phyloP scores from a whole-genome alignment of 768 basidiomycete genomes.

The Saitozyma sp. region DNA sequence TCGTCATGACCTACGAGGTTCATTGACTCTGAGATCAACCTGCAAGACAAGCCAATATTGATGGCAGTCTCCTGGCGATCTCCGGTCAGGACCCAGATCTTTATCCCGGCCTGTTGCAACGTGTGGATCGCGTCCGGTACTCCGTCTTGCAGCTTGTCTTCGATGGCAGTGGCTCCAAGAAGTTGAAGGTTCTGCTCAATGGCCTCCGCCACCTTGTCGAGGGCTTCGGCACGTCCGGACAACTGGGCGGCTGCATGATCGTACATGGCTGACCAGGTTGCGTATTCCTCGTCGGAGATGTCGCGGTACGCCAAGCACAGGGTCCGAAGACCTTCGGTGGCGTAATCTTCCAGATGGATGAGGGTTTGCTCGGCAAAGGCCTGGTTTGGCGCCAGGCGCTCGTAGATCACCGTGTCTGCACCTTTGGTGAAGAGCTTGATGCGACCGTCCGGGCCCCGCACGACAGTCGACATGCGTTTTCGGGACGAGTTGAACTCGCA shows the following conservation, averaged over 20 bases:
- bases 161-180: slow-evolving; percentile 95
- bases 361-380: slow-evolving; percentile 78
- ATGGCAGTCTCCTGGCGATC: slow-evolving; percentile 99
- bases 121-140: slow-evolving; percentile 98
- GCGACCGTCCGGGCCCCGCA: slow-evolving; percentile 80
- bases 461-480: slow-evolving; percentile 95
- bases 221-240: slow-evolving; percentile 82
- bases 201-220: slow-evolving; percentile 90
- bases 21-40: slow-evolving; percentile 97
- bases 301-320: slow-evolving; percentile 95
- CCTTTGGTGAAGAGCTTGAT: slow-evolving; percentile 97
- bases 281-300: slow-evolving; percentile 85
- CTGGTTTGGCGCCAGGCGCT: slow-evolving; percentile 77
- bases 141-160: slow-evolving; percentile 97
- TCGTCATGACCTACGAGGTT: slow-evolving; percentile 62
- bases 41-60: slow-evolving; percentile 97
- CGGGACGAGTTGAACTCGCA: slow-evolving; percentile 99
- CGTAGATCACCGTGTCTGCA: slow-evolving; percentile 95
- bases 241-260: slow-evolving; percentile 91
- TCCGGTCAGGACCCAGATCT: slow-evolving; percentile 98
- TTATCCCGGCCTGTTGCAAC: slow-evolving; percentile 95
- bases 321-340: slow-evolving; percentile 92
- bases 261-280: slow-evolving; percentile 82
- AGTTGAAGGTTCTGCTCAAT: slow-evolving; percentile 93
- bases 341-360: slow-evolving; percentile 94